Base-by-base conservation (phyloP, 1,139 yeast genomes). In the Scheffersomyces parashehatae region DNA sequence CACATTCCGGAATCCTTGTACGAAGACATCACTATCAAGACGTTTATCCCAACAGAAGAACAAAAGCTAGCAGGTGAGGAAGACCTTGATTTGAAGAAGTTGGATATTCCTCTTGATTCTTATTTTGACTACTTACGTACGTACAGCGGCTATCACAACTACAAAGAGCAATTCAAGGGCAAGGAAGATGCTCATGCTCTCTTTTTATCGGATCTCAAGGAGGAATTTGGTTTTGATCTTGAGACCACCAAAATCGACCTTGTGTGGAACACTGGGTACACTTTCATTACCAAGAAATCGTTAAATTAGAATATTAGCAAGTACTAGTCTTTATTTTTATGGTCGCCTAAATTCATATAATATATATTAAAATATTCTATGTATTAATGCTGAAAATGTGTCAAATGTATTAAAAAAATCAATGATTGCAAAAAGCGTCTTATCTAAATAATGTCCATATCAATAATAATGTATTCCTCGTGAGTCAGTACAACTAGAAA, bases 181-280 rank as follows among this genome's bases (percentile, higher is more conserved):
- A 51, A 54, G 8, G 58, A 51, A 2, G 53, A 54, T 10, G 39
- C 68, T 14, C 38, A 64, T 32, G 61, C 58, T 10, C 40, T 47
- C 14, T 67, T 63, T 36, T 44, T 62, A 13, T 39, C 46, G 1
- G 67, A 63, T 13, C 54, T 68, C 34, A 62, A 66, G 42, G 36
- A 47, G 2, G 62, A 55, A 37, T 51, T 67, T 29, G 70, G 70
- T 12, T 62, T 71, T 70, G 63, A 64, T 46, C 48, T 64, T 36
- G 46, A 60, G 5, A 45, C 55, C 11, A 70, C 75, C 7, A 54
- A 43, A 16, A 48, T 73, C 37, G 69, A 65, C 43, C 50, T 70
- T 38, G 69, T 64, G 7, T 74, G 72, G 71, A 68, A 64, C 41
- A 64, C 76, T 2, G 77, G 77, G 3, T 72, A 71, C 49, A 67